Evolutionary conservation across 805 yeast genomes (phyloP).

Genomic region (Metschnikowia chrysomelidarum): DNA sequence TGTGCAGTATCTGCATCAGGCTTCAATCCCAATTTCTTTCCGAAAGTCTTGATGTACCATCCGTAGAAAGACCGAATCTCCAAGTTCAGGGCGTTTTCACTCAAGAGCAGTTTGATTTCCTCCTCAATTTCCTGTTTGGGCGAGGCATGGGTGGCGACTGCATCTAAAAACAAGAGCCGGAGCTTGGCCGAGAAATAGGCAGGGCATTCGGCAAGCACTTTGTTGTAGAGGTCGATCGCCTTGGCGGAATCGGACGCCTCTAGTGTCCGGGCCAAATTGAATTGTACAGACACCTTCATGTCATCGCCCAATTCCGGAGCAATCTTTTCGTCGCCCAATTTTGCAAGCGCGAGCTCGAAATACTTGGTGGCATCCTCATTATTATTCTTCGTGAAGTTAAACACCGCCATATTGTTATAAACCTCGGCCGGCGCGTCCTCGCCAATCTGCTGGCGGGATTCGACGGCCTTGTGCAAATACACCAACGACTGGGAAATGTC

Average conservation of each 20-base stretch:
- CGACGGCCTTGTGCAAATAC: conserved; percentile 60
- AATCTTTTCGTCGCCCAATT: conserved; percentile 27
- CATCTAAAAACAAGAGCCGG: conserved; percentile 62
- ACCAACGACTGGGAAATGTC: conserved; percentile 68
- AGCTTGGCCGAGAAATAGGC: conserved; percentile 72
- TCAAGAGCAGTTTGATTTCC: conserved; percentile 55
- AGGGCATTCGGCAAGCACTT: conserved; percentile 60
- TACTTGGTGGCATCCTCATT: conserved; percentile 53
- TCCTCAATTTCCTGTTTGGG: conserved; percentile 47
- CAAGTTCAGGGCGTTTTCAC: conserved; percentile 55
- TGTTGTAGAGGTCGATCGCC: conserved; percentile 50
- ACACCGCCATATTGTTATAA: conserved; percentile 81
- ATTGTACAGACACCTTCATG: conserved; percentile 37
- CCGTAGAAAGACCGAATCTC: conserved; percentile 91
- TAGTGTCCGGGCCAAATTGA: conserved; percentile 73
- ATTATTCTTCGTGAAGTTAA: conserved; percentile 66
- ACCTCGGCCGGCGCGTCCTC: conserved; percentile 57
- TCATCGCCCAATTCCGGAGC: conserved; percentile 41
- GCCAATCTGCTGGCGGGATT: conserved; percentile 40
- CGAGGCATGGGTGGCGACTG: conserved; percentile 39
- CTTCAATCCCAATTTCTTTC: conserved; percentile 47
- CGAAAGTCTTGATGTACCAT: conserved; percentile 73
- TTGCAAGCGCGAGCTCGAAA: conserved; percentile 51
- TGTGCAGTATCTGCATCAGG: conserved; percentile 69
- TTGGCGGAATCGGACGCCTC: conserved; percentile 43